These are phyloP conservation scores for Tetradesmus lagerheimii DNA, from an alignment of 139 green algal species.

Conservation along the genomic window DNA sequence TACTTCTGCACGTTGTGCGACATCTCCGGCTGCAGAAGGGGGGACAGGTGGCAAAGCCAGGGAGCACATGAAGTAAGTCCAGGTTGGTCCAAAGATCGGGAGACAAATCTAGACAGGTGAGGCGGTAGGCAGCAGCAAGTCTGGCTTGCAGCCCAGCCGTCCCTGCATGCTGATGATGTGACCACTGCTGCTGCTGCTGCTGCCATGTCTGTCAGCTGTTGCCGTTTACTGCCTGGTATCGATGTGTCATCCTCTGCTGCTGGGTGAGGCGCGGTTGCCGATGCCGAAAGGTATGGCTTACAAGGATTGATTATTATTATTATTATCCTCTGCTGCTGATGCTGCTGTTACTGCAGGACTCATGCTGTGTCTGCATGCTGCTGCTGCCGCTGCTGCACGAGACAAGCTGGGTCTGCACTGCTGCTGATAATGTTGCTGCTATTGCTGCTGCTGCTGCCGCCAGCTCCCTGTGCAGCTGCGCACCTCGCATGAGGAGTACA, in stretches of 20 bases:
- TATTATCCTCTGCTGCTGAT: neutral
- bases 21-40: constrained; percentile 80
- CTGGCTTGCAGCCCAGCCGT: no score
- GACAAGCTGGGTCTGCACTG: neutral
- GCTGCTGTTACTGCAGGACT: neutral
- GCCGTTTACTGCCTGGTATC: no score
- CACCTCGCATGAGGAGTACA: constrained; percentile 69
- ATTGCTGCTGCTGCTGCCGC: neutral
- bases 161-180: neutral
- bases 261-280: no score
- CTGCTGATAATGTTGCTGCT: neutral
- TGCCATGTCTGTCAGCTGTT: no score
- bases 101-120: no score
- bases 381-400: neutral
- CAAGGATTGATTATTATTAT: no score
- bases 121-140: neutral
- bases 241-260: no score
- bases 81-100: neutral
- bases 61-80: neutral
- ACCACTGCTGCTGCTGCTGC: neutral
- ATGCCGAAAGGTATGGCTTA: no score
- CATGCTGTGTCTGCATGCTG: neutral
- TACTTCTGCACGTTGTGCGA: constrained; percentile 85
- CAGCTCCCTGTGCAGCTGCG: neutral
- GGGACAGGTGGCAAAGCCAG: neutral